Percentiles rank a stretch among this genome's conserved stretches.
Evolutionary conservation across 768 basidiomycete genomes (phyloP).

Genomic region (Ephemerocybe angulata): DNA sequence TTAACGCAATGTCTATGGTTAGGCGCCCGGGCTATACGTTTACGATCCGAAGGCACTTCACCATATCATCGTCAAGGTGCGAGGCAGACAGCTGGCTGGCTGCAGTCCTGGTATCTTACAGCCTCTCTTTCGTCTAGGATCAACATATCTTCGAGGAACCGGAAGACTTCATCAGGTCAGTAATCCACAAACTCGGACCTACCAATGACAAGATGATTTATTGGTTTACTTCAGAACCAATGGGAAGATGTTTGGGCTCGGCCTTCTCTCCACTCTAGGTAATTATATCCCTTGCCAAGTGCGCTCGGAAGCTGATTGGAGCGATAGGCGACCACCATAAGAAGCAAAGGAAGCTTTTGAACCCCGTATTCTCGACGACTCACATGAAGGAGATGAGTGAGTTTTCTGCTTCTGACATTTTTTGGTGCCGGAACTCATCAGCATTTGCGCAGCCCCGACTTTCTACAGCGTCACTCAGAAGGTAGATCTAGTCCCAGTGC

Average conservation of each 20-base stretch:
- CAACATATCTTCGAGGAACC: slow-evolving; percentile 23
- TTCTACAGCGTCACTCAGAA: slow-evolving; percentile 31
- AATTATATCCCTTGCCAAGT: neutral
- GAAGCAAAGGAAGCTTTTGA: slow-evolving; percentile 37
- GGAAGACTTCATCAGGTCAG: slow-evolving; percentile 8
- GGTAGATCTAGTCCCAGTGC: too few species aligned
- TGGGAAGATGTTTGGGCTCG: slow-evolving; percentile 4
- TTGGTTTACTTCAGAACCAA: slow-evolving; percentile 5
- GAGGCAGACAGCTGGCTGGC: neutral
- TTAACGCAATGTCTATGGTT: neutral
- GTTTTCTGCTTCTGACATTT: neutral
- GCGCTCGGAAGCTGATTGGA: neutral
- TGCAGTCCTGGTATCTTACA: neutral
- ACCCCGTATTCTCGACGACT: slow-evolving; percentile 34
- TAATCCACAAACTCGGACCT: slow-evolving; percentile 17
- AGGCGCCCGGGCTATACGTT: slow-evolving; percentile 29
- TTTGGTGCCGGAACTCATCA: neutral
- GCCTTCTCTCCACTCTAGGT: slow-evolving; percentile 12
- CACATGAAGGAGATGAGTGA: slow-evolving; percentile 37
- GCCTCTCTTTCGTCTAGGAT: slow-evolving; percentile 22
- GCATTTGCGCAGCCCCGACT: slow-evolving; percentile 25
- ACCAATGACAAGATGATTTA: slow-evolving; percentile 8
- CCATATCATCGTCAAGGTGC: slow-evolving; percentile 42
- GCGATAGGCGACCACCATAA: slow-evolving; percentile 39
- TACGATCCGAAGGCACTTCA: slow-evolving; percentile 45